These are phyloP conservation scores for Aspergillus transmontanensis DNA, from an alignment of 2,329 filamentous ascomycete genomes.

Conservation along the genomic window DNA sequence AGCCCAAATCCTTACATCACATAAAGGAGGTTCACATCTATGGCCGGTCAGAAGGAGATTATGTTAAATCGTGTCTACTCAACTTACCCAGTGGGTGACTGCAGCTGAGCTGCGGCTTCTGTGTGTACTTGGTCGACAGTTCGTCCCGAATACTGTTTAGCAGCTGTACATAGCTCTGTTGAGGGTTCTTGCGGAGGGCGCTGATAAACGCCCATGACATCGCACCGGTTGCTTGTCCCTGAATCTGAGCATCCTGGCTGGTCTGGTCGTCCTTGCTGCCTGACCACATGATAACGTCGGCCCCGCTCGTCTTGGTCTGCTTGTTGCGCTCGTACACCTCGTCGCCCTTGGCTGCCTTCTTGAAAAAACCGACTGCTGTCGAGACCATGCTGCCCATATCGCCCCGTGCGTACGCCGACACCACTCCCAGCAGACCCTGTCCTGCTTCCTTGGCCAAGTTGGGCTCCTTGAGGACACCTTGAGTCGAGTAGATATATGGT, in stretches of 20 bases:
- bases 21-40: constrained; percentile 68
- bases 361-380: constrained; percentile 80
- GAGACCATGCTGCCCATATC: constrained; percentile 80
- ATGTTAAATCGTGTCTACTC: constrained; percentile 6
- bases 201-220: constrained; percentile 98
- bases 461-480: constrained; percentile 69
- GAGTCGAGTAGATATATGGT: constrained; percentile 68
- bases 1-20: constrained; percentile 58
- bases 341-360: constrained; percentile 80
- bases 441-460: constrained; percentile 69
- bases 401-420: constrained; percentile 78
- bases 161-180: constrained; percentile 94
- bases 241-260: constrained; percentile 88
- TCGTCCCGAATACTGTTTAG: constrained; percentile 95
- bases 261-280: constrained; percentile 96
- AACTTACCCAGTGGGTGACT: constrained; percentile 89
- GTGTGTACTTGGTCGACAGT: constrained; percentile 80
- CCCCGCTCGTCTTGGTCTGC: constrained; percentile 87
- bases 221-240: constrained; percentile 86
- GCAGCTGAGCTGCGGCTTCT: constrained; percentile 95
- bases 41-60: constrained; percentile 20
- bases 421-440: constrained; percentile 65
- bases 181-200: constrained; percentile 85
- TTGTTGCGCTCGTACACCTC: constrained; percentile 77
- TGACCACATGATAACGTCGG: constrained; percentile 97